Evolutionary conservation across 306 rosid species (phyloP), one percentile per base, ranked within the genome.

Genomic region (Potentilla sterilis): DNA sequence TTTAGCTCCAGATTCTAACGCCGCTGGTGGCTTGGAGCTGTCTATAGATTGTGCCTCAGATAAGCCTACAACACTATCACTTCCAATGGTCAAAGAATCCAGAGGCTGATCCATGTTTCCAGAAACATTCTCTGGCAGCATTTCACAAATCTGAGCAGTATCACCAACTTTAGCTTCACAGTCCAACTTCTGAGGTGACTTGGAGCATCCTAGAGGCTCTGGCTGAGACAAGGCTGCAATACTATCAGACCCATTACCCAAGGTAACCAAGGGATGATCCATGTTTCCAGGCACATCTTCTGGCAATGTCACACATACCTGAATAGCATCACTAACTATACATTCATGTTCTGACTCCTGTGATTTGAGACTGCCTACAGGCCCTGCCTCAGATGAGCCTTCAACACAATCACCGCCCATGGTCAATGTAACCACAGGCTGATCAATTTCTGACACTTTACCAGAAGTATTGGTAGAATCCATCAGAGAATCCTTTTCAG

Each of bases 371-470:
- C 73, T 77, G 41, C 66, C 77, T 35, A 32, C 75, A 65, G 54
- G 65, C 57, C 84, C 75, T 79, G 24, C 74, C 78, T 78, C 84
- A 69, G 83, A 73, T 65, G 38, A 77, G 62, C 77, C 73, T 35
- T 15, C 24, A 37, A 64, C 69, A 35, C 11, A 16, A 32, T 32
- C 19, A 28, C 38, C 14, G 18, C 67, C 41, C 67, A 61, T 34
- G 67, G 67, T 32, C 67, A 61, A 32, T 28, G 67, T 32, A 64
- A 64, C 69, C 43, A 16, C 22, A 37, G 44, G 46, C 44, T 35
- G 69, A 34, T 64, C 41, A 21, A 21, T 24, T 21, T 55, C 62
- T 55, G 62, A 32, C 62, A 55, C 34, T 55, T 14, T 55, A 14
- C 15, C 62, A 55, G 32, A 55, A 22, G 34, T 22, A n/a, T 9